Conservation (phyloP, 1,284 basidiomycete genomes). For the Chalciporus sp. region DNA sequence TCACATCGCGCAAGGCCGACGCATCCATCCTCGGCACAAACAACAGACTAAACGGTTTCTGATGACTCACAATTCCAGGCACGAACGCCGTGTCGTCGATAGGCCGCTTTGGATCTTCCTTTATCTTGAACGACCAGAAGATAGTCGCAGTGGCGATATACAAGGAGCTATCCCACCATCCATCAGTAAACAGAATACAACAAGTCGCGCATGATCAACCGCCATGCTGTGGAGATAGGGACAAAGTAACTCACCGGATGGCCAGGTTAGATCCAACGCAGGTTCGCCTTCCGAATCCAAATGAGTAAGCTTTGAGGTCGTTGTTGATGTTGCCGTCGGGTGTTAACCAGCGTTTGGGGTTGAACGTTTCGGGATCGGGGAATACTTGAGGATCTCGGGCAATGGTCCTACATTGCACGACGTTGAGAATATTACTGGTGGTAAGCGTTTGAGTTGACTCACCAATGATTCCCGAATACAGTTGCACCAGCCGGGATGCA, state of each 20-base stretch:
- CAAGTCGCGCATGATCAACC: background rate
- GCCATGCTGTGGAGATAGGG: too few species aligned
- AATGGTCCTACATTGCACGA: constrained; percentile 42
- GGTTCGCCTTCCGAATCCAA: constrained; percentile 63
- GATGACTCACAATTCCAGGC: constrained; percentile 58
- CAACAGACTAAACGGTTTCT: constrained; percentile 51
- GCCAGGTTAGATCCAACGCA: constrained; percentile 66
- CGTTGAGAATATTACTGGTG: too few species aligned
- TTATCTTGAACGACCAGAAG: constrained; percentile 61
- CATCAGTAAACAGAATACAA: background rate
- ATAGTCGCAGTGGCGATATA: constrained; percentile 60
- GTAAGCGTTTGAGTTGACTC: background rate
- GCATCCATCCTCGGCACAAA: constrained; percentile 46
- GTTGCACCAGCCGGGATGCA: constrained; percentile 61
- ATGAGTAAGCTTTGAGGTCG: constrained; percentile 56
- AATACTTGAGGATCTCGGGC: constrained; percentile 58
- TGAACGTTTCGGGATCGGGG: constrained; percentile 60
- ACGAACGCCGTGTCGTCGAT: constrained; percentile 62
- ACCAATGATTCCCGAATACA: constrained; percentile 64
- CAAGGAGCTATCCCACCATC: constrained; percentile 44
- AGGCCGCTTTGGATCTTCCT: constrained; percentile 46
- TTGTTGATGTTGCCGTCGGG: constrained; percentile 47
- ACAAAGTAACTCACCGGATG: constrained; percentile 21
- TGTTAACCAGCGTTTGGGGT: constrained; percentile 60
- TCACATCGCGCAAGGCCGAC: constrained; percentile 8